Conservation (phyloP, 2,329 filamentous ascomycete genomes). For the Aspergillus novofumigatus region DNA sequence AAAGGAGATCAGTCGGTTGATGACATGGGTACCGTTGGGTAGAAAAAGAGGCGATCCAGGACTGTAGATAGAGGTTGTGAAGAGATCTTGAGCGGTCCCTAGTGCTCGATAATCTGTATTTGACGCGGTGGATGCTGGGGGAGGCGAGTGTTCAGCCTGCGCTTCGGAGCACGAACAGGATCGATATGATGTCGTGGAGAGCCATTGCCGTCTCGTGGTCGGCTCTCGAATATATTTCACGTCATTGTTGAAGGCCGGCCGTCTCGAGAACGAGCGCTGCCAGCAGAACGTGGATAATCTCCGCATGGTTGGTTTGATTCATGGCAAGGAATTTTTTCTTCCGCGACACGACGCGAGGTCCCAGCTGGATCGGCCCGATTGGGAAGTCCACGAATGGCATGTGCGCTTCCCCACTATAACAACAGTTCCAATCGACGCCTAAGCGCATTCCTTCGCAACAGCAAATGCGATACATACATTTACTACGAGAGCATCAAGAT, state of each 20-base stretch:
- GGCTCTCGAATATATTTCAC: not conserved
- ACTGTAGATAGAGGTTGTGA: constrained; percentile 73
- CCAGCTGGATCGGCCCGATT: constrained; percentile 10
- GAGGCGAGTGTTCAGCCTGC: constrained; percentile 11
- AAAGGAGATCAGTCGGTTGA: constrained; percentile 78
- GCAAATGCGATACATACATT: not conserved
- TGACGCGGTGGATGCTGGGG: constrained; percentile 30
- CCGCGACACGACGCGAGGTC: constrained; percentile 8
- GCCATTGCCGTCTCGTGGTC: constrained; percentile 15
- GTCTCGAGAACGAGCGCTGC: constrained; percentile 2
- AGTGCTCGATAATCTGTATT: constrained; percentile 49
- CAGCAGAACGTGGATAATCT: constrained; percentile 13
- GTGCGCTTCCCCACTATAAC: not conserved
- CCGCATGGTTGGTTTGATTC: constrained; percentile 13
- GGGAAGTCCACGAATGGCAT: constrained; percentile 1
- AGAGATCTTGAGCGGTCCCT: constrained; percentile 63
- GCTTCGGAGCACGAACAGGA: constrained; percentile 28
- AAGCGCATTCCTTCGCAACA: not conserved
- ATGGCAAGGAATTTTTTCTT: constrained; percentile 5
- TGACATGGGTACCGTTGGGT: constrained; percentile 74
- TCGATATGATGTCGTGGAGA: constrained; percentile 18
- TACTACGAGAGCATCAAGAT: not conserved
- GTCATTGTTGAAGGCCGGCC: not conserved
- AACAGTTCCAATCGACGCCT: not conserved
- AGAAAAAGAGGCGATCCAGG: constrained; percentile 82